Evolutionary conservation across 768 basidiomycete genomes (phyloP), one percentile per base, ranked within the genome.

Genomic region (Mycena kentingensis): DNA sequence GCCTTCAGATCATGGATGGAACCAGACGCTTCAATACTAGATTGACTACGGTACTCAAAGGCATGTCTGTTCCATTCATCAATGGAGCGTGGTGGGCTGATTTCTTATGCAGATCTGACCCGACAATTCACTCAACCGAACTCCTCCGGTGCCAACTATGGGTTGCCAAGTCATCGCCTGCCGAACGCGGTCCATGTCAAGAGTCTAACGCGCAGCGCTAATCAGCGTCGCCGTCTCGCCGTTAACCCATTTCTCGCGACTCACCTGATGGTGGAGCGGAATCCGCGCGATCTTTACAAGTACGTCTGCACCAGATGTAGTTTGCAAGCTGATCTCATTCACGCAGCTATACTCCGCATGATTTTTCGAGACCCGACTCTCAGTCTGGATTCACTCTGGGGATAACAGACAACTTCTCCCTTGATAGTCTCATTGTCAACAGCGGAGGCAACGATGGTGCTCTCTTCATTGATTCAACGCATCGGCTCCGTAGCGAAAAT

Each of bases 401-500:
- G 2, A 55, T 55, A 6, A 55, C 48, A 18, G 37, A 50, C 35
- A 35, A 50, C 13, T 55, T 49, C 15, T 55, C 54, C 0, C n/a
- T 50, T 18, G 48, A 55, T n/a, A 55, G 54, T 26, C 37, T 29
- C 0, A 46, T 55, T 16, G 6, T 34, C n/a, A 50, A 55, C 16
- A 46, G 36, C 3, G 27, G 1, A 0, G 54, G 11, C 1, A 41
- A 26, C 0, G 45, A 54, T n/a, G 53, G 53, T 8, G n/a, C 21
- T 1, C 2, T 55, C 1, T 55, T 55, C 8, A 28, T 55, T 2
- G 54, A 55, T 34, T 50, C 48, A 0, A 50, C 49, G 0, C 54
- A 55, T 32, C 54, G 44, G 8, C 16, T 55, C 2, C 54, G 32
- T 3, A 55, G 50, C 16, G 48, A 55, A 10, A 55, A 55, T n/a